Percentiles rank a stretch among this genome's conserved stretches.
Evolutionary conservation across 176 grass and related monocot genomes (phyloP).

Genomic region (Melocanna baccifera): DNA sequence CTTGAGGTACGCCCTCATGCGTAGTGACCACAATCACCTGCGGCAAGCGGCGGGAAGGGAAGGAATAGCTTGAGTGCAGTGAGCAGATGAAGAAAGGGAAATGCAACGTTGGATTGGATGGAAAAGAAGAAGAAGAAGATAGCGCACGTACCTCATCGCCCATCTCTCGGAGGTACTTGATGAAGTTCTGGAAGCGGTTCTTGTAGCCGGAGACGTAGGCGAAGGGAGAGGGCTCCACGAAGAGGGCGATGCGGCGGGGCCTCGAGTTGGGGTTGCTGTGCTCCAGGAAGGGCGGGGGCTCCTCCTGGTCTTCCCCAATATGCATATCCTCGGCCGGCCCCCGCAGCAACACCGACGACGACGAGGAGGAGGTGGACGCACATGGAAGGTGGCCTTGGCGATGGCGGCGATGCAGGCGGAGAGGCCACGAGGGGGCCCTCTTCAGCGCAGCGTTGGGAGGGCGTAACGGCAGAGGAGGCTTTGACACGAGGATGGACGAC

Average conservation of each 20-base stretch:
- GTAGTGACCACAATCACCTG: constrained; percentile 82
- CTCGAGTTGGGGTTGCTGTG: background rate
- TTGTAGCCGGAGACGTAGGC: constrained; percentile 94
- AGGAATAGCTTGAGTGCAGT: too few species aligned
- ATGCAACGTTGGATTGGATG: too few species aligned
- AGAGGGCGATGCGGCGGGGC: constrained; percentile 84
- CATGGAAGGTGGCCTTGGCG: background rate
- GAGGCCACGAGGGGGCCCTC: background rate
- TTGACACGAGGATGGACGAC: constrained; percentile 16
- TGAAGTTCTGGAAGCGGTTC: constrained; percentile 99
- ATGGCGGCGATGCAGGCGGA: background rate
- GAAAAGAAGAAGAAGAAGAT: too few species aligned
- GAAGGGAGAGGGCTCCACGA: constrained; percentile 92
- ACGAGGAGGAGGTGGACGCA: background rate
- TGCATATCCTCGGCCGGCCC: background rate
- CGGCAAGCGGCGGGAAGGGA: too few species aligned
- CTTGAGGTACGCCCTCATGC: constrained; percentile 81
- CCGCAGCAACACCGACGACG: background rate
- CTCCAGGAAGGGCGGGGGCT: background rate
- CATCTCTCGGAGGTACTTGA: constrained; percentile 87
- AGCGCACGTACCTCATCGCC: constrained; percentile 52
- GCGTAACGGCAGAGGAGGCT: background rate
- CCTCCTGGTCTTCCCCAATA: background rate
- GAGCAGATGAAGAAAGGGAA: too few species aligned
- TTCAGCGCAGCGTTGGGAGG: background rate